A percentile compares a stretch with the other conserved stretches of the same genome.
Evolutionary conservation across 306 rosid genomes (phyloP).

Genomic region (Cicer yamashitae): DNA sequence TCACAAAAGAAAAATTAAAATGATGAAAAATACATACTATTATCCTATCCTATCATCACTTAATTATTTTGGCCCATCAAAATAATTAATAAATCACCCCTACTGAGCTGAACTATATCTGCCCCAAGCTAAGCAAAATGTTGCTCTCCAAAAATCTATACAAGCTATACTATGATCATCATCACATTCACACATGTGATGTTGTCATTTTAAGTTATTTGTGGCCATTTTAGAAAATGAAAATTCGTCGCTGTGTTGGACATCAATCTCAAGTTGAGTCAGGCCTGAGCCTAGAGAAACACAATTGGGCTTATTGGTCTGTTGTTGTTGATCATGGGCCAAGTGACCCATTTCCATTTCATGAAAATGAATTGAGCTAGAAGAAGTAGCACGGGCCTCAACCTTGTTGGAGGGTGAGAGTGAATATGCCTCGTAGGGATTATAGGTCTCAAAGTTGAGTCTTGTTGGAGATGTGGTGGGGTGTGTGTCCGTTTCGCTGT

Average conservation of each 20-base stretch:
- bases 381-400: not conserved
- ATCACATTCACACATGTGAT: not conserved
- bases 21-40: not conserved
- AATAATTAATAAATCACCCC: not conserved
- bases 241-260: slow-evolving; percentile 55
- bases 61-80: not conserved
- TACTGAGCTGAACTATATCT: not conserved
- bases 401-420: slow-evolving; percentile 50
- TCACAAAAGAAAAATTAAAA: too few relatives aligned
- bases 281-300: not conserved
- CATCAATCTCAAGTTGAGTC: slow-evolving; percentile 37
- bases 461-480: slow-evolving; percentile 47
- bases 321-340: slow-evolving; percentile 15
- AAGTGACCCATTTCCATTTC: slow-evolving; percentile 42
- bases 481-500: not conserved
- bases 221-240: slow-evolving; percentile 53
- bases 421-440: slow-evolving; percentile 44
- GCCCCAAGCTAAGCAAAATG: not conserved
- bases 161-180: not conserved
- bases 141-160: not conserved
- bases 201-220: not conserved
- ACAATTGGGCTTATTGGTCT: slow-evolving; percentile 1
- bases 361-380: not conserved
- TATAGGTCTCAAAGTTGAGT: slow-evolving; percentile 41
- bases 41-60: not conserved